Evolutionary conservation across 495 filamentous ascomycete species (phyloP).

Genomic region (Neurospora sp.): DNA sequence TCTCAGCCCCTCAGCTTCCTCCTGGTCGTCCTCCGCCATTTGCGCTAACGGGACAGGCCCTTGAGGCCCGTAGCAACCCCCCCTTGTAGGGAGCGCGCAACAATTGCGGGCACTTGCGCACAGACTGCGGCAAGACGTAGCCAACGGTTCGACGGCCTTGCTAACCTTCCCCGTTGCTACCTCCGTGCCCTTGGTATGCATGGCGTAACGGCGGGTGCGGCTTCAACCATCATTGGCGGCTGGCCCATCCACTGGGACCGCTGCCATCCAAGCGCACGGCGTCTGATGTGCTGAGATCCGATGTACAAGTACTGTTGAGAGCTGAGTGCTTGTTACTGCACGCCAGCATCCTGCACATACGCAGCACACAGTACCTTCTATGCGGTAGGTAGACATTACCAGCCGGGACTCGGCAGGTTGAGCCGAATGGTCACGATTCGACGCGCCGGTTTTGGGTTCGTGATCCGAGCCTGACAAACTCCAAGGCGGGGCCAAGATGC

Average conservation of each 20-base stretch:
- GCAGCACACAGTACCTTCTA: slow-evolving; percentile 18
- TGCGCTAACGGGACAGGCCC: neutral
- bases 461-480: neutral
- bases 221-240: neutral
- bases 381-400: slow-evolving; percentile 17
- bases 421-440: neutral
- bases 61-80: neutral
- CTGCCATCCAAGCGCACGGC: neutral
- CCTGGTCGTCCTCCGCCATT: neutral
- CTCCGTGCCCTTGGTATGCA: neutral
- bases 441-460: neutral
- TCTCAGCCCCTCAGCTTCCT: neutral
- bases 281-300: neutral
- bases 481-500: neutral
- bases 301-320: slow-evolving; percentile 1
- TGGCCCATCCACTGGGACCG: neutral
- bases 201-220: slow-evolving; percentile 10
- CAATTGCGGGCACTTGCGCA: slow-evolving; percentile 4
- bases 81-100: slow-evolving; percentile 3
- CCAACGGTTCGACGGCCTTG: neutral
- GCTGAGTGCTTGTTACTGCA: neutral
- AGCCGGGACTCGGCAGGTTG: slow-evolving; percentile 6
- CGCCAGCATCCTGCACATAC: neutral
- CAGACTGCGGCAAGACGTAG: neutral
- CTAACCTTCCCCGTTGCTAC: neutral